Percentiles rank a stretch among this genome's conserved stretches.
Conservation (phyloP, 1,139 yeast species). For the Candida neerlandica region DNA sequence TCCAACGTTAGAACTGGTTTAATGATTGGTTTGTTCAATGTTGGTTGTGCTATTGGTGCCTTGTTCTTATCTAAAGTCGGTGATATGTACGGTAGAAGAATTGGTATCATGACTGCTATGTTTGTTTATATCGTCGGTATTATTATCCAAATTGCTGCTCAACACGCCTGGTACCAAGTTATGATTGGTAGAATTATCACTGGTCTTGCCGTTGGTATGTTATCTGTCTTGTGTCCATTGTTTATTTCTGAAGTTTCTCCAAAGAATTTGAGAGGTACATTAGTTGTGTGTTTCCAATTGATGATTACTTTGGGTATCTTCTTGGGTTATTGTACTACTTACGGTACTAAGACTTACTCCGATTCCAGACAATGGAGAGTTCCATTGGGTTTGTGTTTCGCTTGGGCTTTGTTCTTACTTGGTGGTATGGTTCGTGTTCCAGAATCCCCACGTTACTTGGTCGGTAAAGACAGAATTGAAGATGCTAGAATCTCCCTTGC, state of each 20-base stretch:
- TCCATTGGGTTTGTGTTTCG: slow-evolving; percentile 62
- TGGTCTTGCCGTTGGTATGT: slow-evolving; percentile 72
- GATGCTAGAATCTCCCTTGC: slow-evolving; percentile 58
- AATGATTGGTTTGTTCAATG: slow-evolving; percentile 63
- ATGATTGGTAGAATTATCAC: slow-evolving; percentile 65
- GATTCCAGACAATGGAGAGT: slow-evolving; percentile 66
- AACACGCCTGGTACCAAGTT: slow-evolving; percentile 50
- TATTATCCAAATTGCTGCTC: slow-evolving; percentile 45
- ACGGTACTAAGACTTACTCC: slow-evolving; percentile 56
- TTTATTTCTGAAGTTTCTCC: slow-evolving; percentile 77
- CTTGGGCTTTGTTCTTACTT: slow-evolving; percentile 56
- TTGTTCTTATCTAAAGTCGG: slow-evolving; percentile 56
- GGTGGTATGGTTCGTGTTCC: slow-evolving; percentile 62
- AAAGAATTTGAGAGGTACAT: slow-evolving; percentile 67
- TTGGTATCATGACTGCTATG: slow-evolving; percentile 48
- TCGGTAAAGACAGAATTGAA: slow-evolving; percentile 39
- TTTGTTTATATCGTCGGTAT: slow-evolving; percentile 52
- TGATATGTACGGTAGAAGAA: slow-evolving; percentile 56
- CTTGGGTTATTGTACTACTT: slow-evolving; percentile 67
- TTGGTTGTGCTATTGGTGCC: slow-evolving; percentile 78
- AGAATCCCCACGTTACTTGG: slow-evolving; percentile 61
- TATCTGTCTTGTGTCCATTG: slow-evolving; percentile 66
- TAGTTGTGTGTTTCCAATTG: slow-evolving; percentile 70
- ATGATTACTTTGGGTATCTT: slow-evolving; percentile 70
- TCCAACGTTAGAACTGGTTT: slow-evolving; percentile 55